These are phyloP conservation scores for Penicillium sumatraense DNA, from an alignment of 2,329 filamentous ascomycete species.

Conservation along the genomic window DNA sequence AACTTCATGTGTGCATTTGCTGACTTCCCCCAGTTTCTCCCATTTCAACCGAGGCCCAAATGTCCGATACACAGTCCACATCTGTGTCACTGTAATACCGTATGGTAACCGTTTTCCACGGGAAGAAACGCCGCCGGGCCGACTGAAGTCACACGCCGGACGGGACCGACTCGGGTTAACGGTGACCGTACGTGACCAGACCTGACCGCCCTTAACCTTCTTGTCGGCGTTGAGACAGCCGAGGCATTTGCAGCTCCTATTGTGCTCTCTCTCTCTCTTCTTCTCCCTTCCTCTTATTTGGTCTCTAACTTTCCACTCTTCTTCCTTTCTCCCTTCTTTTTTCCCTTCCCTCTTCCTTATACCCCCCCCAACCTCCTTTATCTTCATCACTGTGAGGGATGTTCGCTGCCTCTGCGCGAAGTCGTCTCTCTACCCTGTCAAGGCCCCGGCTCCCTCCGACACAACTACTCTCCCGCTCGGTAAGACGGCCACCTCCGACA, in stretches of 20 bases:
- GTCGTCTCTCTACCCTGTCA: constrained; percentile 47
- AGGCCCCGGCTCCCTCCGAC: constrained; percentile 43
- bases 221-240: constrained; percentile 23
- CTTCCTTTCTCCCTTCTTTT: neutral
- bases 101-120: constrained; percentile 7
- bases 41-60: constrained; percentile 3
- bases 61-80: neutral
- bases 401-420: constrained; percentile 50
- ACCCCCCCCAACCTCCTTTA: constrained; percentile 1
- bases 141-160: neutral
- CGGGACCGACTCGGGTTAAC: constrained; percentile 10
- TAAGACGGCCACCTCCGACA: constrained; percentile 25
- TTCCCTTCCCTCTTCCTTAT: constrained; percentile 10
- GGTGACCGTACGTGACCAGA: constrained; percentile 13
- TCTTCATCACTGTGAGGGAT: constrained; percentile 38
- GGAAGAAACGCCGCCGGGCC: neutral
- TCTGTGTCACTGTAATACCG: constrained; percentile 5
- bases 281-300: constrained; percentile 10
- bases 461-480: constrained; percentile 39
- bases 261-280: constrained; percentile 12
- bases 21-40: neutral
- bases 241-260: constrained; percentile 22
- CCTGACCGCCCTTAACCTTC: constrained; percentile 5
- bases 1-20: neutral
- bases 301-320: neutral